Base-by-base conservation (phyloP, 768 basidiomycete genomes). In the Zangia roseola region DNA sequence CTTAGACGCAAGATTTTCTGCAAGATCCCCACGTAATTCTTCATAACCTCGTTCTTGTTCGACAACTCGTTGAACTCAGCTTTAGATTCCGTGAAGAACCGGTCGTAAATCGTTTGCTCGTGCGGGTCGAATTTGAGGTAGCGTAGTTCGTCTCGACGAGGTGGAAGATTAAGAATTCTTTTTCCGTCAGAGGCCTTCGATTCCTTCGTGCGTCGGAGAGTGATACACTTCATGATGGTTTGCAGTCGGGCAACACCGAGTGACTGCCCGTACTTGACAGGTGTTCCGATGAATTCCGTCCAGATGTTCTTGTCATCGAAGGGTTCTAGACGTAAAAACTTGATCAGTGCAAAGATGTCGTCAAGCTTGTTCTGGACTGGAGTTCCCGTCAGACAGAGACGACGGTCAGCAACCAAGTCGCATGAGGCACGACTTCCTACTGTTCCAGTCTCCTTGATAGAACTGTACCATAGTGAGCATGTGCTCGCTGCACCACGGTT, bases 341-440 rank as follows among this genome's bases (percentile, higher is more conserved):
- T 97, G 77, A 99, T 84, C 50, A 99, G 76, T 5, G 97, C 97
- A 68, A 88, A 98, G 42, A 99, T 88, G 63, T 99, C 97, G 71
- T 98, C 97, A 44, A 98, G 81, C 69, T 95, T 97, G 77, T 99
- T 99, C 73, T 99, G 97, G 31, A 99, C 93, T 1, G 97, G 97
- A 8, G 97, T 99, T 47, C 97, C 97, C n/a, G 94, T 94, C 34
- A 99, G 75, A 67, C 92, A 94, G 36, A 97, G 74, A 14, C 97
- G 84, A 44, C 97, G 84, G 63, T 97, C 91, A 14, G 97, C 92
- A 68, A 88, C 80, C 41, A 99, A 79, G 66, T 97, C 94, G 69
- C 97, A 98, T 12, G 89, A 94, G 7, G 97, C 97, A 47, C 91
- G 84, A 54, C 94, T 93, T 37, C 88, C 94, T 36, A 98, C 91